These are phyloP conservation scores for Quercus lobata DNA, from an alignment of 331 rosid genomes.

Conservation along the genomic window DNA sequence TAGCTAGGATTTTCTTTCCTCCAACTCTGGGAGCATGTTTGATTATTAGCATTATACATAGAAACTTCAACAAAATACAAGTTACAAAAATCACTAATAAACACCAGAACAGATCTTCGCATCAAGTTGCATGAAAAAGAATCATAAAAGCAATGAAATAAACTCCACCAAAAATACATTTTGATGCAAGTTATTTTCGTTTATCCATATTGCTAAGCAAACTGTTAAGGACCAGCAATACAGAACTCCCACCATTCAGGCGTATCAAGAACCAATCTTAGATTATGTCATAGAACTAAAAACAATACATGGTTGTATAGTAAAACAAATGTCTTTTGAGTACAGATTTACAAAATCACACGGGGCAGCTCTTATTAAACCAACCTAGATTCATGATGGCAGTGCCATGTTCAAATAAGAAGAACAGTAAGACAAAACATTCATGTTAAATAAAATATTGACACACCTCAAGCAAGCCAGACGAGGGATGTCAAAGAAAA, in stretches of 20 bases:
- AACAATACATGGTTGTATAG: neutral
- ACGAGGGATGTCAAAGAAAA: neutral
- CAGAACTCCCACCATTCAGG: neutral
- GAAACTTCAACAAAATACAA: neutral
- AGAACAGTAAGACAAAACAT: neutral
- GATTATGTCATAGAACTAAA: neutral
- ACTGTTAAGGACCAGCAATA: neutral
- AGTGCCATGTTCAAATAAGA: neutral
- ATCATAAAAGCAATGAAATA: neutral
- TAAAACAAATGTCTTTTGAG: neutral
- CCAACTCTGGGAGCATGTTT: neutral
- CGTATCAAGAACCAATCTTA: neutral
- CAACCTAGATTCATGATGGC: neutral
- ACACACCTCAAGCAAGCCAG: neutral
- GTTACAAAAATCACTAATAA: neutral
- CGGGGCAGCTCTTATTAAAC: too few relatives aligned
- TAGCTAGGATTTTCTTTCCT: neutral
- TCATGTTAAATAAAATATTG: neutral
- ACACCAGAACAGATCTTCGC: too few relatives aligned
- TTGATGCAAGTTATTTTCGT: neutral
- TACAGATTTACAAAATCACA: neutral
- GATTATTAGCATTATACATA: neutral
- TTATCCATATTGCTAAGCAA: neutral
- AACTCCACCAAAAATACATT: neutral
- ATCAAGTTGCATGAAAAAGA: too few relatives aligned